Conservation (phyloP, 1,284 basidiomycete genomes). For the Bjerkandera adusta region DNA sequence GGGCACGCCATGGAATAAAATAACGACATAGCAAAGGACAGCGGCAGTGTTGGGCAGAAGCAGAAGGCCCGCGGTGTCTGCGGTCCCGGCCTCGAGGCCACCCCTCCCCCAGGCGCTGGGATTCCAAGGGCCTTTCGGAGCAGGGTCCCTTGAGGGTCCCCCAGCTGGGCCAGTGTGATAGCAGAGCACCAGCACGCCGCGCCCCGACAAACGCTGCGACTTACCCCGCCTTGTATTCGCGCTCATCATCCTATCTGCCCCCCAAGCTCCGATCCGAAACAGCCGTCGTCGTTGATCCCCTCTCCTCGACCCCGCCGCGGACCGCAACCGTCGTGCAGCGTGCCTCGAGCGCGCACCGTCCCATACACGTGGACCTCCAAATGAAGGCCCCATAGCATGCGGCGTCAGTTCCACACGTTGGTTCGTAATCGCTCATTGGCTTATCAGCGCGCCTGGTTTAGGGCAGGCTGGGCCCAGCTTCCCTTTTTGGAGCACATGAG, state of each 20-base stretch:
- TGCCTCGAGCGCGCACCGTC: constrained; percentile 3
- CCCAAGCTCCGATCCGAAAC: constrained; percentile 17
- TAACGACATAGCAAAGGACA: no score
- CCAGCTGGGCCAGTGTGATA: neutral
- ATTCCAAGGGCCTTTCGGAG: constrained; percentile 6
- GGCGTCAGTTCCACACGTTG: no score
- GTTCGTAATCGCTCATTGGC: no score
- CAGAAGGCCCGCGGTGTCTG: constrained; percentile 2
- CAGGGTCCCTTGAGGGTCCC: neutral
- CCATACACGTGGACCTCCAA: constrained; percentile 27
- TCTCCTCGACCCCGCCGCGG: constrained; percentile 2
- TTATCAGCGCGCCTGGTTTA: no score
- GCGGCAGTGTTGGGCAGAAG: no score
- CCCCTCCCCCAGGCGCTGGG: constrained; percentile 11
- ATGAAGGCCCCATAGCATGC: no score
- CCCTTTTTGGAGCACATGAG: no score
- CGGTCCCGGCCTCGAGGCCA: constrained; percentile 7
- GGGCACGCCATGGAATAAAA: no score
- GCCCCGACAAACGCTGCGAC: constrained; percentile 4
- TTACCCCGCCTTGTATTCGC: constrained; percentile 10
- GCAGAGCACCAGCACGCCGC: neutral
- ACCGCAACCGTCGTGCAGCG: constrained; percentile 3
- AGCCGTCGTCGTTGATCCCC: constrained; percentile 10
- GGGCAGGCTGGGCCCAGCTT: no score
- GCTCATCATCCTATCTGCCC: constrained; percentile 11